phyloP scores from a whole-genome alignment of 2,329 filamentous ascomycete genomes.

The Aspergillus neoniger region DNA sequence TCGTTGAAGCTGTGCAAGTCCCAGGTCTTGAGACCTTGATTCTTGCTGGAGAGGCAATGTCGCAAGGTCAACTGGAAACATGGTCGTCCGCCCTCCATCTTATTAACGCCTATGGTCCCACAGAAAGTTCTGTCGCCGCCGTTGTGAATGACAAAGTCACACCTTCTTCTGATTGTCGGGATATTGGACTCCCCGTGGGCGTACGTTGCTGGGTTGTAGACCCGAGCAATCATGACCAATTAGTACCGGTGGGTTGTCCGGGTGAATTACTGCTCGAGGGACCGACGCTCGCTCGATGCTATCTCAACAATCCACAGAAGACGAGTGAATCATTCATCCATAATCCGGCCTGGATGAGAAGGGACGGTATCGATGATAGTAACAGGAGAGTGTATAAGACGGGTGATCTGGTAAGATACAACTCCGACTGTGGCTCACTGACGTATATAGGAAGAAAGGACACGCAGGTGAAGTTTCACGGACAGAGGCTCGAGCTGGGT shows the following conservation, averaged over 20 bases:
- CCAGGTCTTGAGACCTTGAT: conserved; percentile 46
- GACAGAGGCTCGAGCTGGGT: conserved; percentile 64
- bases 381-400: conserved; percentile 44
- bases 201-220: conserved; percentile 44
- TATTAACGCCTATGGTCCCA: conserved; percentile 49
- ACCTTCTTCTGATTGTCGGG: conserved; percentile 32
- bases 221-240: conserved; percentile 39
- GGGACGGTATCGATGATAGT: conserved; percentile 29
- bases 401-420: conserved; percentile 43
- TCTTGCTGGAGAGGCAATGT: conserved; percentile 54
- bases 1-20: conserved; percentile 47
- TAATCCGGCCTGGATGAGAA: conserved; percentile 55
- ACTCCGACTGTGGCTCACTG: conserved; percentile 38
- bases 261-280: conserved; percentile 44
- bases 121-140: conserved; percentile 43
- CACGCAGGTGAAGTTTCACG: conserved; percentile 67
- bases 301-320: conserved; percentile 60
- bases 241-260: conserved; percentile 45
- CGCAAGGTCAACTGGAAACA: conserved; percentile 39
- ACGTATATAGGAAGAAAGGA: conserved; percentile 62
- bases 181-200: conserved; percentile 40
- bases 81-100: conserved; percentile 41
- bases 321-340: conserved; percentile 61
- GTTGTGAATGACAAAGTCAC: conserved; percentile 38
- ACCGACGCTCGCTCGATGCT: conserved; percentile 64